Conservation (phyloP, 2,329 filamentous ascomycete species). For the Cercospora sp. region DNA sequence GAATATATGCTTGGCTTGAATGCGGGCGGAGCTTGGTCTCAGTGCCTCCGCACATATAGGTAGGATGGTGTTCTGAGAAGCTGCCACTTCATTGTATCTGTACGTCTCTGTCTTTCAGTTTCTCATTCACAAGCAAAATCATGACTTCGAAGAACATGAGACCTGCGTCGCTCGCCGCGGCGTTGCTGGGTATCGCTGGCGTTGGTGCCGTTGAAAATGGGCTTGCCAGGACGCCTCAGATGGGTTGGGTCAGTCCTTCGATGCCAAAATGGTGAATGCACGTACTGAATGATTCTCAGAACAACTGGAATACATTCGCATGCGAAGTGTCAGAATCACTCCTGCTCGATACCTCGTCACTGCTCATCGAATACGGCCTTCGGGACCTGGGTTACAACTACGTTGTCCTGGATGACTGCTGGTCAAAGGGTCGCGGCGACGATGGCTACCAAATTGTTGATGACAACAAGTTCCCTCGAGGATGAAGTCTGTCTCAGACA, state of each 20-base stretch:
- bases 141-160: neutral
- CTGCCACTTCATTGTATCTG: neutral
- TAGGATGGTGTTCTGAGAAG: neutral
- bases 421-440: neutral
- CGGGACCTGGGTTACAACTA: neutral
- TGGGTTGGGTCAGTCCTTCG: neutral
- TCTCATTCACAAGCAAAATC: neutral
- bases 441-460: neutral
- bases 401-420: neutral
- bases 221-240: neutral
- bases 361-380: neutral
- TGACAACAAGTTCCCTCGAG: neutral
- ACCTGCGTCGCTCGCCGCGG: neutral
- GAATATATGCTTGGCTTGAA: neutral
- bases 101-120: neutral
- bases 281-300: neutral
- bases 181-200: neutral
- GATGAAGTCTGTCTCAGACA: conserved; percentile 1
- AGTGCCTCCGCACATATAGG: neutral
- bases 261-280: neutral
- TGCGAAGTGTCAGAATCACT: neutral
- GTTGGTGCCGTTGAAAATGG: neutral
- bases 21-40: neutral
- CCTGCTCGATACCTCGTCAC: neutral
- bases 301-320: neutral